Conservation (phyloP, 148 eudicot species). For the Rhododendron henanense region DNA sequence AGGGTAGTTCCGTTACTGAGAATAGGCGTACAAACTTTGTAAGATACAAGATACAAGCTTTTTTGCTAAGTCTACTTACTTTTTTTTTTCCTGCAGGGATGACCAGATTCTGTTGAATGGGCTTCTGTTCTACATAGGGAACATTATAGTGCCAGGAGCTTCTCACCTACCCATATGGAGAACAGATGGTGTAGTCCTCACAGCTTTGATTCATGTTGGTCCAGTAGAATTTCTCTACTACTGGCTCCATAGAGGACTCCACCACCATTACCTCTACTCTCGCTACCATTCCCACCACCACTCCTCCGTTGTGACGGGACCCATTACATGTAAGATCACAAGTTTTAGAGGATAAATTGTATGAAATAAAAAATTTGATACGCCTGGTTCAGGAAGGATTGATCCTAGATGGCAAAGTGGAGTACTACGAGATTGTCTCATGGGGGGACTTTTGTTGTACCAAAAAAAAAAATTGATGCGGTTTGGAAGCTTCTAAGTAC, state of each 20-base stretch:
- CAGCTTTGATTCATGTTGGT: conserved; percentile 39
- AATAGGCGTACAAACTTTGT: neutral
- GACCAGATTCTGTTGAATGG: conserved; percentile 59
- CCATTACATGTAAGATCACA: conserved; percentile 31
- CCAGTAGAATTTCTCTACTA: conserved; percentile 62
- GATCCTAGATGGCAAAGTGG: too few species aligned
- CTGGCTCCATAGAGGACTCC: conserved; percentile 58
- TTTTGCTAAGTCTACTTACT: neutral
- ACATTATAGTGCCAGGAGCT: conserved; percentile 9
- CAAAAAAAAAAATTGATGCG: neutral
- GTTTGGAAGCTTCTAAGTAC: neutral
- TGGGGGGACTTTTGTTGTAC: neutral
- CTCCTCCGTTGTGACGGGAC: conserved; percentile 55
- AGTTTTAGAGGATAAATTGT: neutral
- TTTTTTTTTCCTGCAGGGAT: conserved; percentile 48
- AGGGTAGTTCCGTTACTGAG: too few species aligned
- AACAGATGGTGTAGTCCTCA: conserved; percentile 40
- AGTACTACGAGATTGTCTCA: too few species aligned
- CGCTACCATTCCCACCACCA: conserved; percentile 67
- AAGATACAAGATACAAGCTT: neutral
- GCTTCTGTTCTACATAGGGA: conserved; percentile 32
- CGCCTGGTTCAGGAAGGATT: too few species aligned
- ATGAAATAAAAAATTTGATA: neutral
- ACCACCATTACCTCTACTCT: conserved; percentile 60
- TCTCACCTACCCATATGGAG: conserved; percentile 55